Base-by-base conservation (phyloP, 768 basidiomycete genomes). In the Trametes gibbosa region DNA sequence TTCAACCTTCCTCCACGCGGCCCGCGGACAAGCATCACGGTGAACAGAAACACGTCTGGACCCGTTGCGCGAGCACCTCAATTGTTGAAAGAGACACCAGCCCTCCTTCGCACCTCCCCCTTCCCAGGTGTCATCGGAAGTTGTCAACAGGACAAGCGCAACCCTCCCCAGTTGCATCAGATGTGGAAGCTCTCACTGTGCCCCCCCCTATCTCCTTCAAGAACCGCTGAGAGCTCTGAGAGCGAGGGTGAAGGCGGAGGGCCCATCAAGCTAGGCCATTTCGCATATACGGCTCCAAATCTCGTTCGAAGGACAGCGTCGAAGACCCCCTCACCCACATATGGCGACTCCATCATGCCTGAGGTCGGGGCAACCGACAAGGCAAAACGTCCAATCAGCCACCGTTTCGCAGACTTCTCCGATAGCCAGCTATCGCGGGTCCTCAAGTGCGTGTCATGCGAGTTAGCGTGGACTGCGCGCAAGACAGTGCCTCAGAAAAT, bases 401-500 rank as follows among this genome's bases (percentile, higher is more conserved):
- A 55, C 24, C 41, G 56, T 3, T 63, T 62, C 32, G 21, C 68
- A 0, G 66, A 78, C 47, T 75, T 85, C 58, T 70, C 81, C 0
- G 78, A 81, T 42, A 55, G 71, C 3, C 76, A 86, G 24, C 68
- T 90, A 5, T 67, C 68, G 1, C 78, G 68, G 24, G 67, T 92
- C 1, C 69, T 73, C 12, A 82, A 75, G 64, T 92, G 90, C 64
- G 75, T 90, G 43, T 77, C 80, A 37, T 92, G 90, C 63, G 81
- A 83, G 23, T 67, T 79, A 14, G 71, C 71, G 1, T 93, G 91
- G 91, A 92, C 88, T 3, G 73, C 82, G 13, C 78, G 81, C 53
- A 94, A 94, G 69, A 81, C 81, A 3, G 73, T 73, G 12, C 62
- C 72, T 17, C 83, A 86, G 66, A 94, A 94, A 70, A 70, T 81